A percentile compares a stretch with the other conserved stretches of the same genome.
Evolutionary conservation across 2,329 filamentous ascomycete species (phyloP).

Genomic region (Macrophomina pseudophaseolina): DNA sequence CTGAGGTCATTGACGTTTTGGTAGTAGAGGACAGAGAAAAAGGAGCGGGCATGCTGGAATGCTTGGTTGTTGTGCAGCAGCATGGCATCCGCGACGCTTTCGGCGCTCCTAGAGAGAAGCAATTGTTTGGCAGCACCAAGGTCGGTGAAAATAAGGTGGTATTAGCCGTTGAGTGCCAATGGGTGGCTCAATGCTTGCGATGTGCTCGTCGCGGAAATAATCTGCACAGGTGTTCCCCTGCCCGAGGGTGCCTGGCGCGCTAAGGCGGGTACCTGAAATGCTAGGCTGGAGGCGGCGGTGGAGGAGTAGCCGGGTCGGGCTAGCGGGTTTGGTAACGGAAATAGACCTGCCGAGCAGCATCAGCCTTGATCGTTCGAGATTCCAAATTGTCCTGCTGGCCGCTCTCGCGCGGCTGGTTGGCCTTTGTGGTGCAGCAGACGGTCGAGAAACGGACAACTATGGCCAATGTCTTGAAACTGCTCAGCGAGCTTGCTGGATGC

Average conservation of each 20-base stretch:
- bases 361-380: too few species aligned
- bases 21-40: too few species aligned
- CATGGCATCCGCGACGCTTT: too few species aligned
- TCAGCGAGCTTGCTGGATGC: neutral
- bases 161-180: neutral
- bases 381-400: neutral
- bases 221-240: neutral
- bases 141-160: neutral
- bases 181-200: neutral
- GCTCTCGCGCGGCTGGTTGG: neutral
- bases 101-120: too few species aligned
- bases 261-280: neutral
- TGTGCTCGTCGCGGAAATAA: neutral
- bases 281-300: neutral
- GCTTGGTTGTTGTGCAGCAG: too few species aligned
- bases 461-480: neutral
- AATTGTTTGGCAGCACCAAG: neutral
- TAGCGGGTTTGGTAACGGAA: neutral
- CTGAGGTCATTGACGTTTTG: too few species aligned
- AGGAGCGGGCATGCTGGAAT: too few species aligned
- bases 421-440: neutral
- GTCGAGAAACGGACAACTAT: neutral
- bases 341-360: neutral
- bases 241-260: neutral
- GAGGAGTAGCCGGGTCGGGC: neutral